Conservation (phyloP, 2,329 filamentous ascomycete species). For the Chrysosphaeria jannelii region DNA sequence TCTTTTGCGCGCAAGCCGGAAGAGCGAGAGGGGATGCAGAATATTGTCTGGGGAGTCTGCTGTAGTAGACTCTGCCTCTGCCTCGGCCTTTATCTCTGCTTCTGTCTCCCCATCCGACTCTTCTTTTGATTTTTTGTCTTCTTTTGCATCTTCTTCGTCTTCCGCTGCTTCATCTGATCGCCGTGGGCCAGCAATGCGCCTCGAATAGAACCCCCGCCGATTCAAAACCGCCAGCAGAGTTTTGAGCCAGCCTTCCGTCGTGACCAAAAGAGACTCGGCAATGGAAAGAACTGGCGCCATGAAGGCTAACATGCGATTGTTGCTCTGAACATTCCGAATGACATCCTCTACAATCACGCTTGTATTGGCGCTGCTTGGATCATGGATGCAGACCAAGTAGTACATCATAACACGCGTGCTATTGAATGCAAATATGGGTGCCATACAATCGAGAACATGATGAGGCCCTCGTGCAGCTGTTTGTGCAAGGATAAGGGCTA, state of each 20-base stretch:
- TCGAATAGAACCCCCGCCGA: not conserved
- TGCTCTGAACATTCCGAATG: constrained; percentile 12
- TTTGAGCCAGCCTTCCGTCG: constrained; percentile 11
- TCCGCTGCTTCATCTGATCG: not conserved
- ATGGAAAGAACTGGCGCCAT: constrained; percentile 12
- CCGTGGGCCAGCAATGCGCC: too few relatives aligned
- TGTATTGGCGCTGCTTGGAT: constrained; percentile 9
- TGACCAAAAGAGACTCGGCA: constrained; percentile 11
- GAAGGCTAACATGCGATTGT: constrained; percentile 9
- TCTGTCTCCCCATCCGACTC: not conserved
- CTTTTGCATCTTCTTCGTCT: not conserved
- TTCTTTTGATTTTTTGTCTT: too few relatives aligned
- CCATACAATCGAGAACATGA: constrained; percentile 13
- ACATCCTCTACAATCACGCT: constrained; percentile 11
- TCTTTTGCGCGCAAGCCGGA: constrained; percentile 2
- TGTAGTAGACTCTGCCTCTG: not conserved
- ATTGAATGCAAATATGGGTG: constrained; percentile 16
- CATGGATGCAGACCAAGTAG: constrained; percentile 14
- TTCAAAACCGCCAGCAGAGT: constrained; percentile 8
- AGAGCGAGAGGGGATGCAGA: constrained; percentile 2
- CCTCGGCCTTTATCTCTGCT: not conserved
- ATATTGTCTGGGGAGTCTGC: constrained; percentile 2
- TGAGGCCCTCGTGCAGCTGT: constrained; percentile 12
- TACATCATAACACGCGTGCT: constrained; percentile 17
- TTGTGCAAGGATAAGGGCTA: constrained; percentile 11